phyloP scores from a whole-genome alignment of 768 basidiomycete species.

The Tubosaeta sp. region DNA sequence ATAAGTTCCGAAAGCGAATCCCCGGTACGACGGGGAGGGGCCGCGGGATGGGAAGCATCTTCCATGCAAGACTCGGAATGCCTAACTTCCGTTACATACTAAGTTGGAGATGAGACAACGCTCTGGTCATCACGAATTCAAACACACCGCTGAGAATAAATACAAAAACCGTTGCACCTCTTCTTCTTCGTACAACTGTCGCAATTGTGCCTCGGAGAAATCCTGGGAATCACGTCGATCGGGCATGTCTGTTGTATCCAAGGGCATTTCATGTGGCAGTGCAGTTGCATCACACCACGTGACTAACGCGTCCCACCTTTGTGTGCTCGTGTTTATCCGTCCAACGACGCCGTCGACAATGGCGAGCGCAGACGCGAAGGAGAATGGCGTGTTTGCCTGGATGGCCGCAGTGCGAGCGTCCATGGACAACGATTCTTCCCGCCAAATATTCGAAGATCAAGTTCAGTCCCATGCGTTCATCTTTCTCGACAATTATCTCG shows the following conservation, averaged over 20 bases:
- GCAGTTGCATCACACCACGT: slow-evolving; percentile 18
- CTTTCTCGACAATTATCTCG: slow-evolving; percentile 76
- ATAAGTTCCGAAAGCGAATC: slow-evolving; percentile 26
- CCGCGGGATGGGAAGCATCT: not conserved
- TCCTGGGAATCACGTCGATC: slow-evolving; percentile 17
- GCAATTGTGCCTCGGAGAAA: slow-evolving; percentile 49
- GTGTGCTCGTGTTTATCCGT: slow-evolving; percentile 20
- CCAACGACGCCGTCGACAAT: slow-evolving; percentile 7
- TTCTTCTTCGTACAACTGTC: slow-evolving; percentile 59
- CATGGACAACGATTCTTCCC: slow-evolving; percentile 71
- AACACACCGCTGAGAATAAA: slow-evolving; percentile 57
- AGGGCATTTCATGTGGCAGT: not conserved
- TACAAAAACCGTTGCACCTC: slow-evolving; percentile 58
- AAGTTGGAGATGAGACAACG: too few species aligned
- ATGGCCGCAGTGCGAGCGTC: slow-evolving; percentile 58
- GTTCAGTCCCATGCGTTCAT: slow-evolving; percentile 72
- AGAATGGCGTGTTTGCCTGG: slow-evolving; percentile 62
- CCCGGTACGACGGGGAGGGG: slow-evolving; percentile 8
- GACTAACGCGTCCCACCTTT: slow-evolving; percentile 24
- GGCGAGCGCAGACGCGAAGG: slow-evolving; percentile 8
- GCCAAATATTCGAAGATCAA: slow-evolving; percentile 66
- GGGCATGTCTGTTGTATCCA: slow-evolving; percentile 9
- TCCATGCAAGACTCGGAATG: slow-evolving; percentile 14
- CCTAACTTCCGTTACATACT: slow-evolving; percentile 62
- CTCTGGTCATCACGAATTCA: slow-evolving; percentile 1